Evolutionary conservation across 768 basidiomycete genomes (phyloP), one percentile per base, ranked within the genome.

Genomic region (Mycena venus): DNA sequence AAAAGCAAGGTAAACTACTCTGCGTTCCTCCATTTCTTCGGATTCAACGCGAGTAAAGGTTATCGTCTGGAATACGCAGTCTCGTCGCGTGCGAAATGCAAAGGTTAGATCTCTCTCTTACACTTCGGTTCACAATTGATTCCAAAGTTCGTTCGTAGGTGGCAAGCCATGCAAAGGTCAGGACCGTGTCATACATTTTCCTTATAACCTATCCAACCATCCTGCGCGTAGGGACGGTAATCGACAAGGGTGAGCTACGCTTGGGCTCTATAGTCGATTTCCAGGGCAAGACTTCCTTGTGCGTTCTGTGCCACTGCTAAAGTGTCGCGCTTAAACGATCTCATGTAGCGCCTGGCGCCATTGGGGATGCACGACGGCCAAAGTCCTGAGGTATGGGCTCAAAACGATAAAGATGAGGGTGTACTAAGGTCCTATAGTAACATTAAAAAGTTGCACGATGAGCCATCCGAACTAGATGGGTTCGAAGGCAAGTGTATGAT

Each of bases 31-130:
- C n/a, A n/a, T n/a, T n/a, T n/a, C n/a, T n/a, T n/a, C n/a, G n/a
- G n/a, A n/a, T n/a, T n/a, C n/a, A n/a, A n/a, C n/a, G n/a, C n/a
- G n/a, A n/a, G n/a, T n/a, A 21, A 10, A 1, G 92, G 92, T 73
- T 96, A 96, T 85, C 91, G 95, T 77, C 85, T 96, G 49, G 95
- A 96, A 83, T 95, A 95, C 83, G 91, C 95, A 63, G 72, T 84
- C 55, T 91, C 90, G 69, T 87, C 84, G 72, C 88, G 94, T 71
- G 87, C 94, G 40, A 94, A 94, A 85, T 96, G 94, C 85, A 95
- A 94, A 87, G 95, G 94, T 93, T 73, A 11, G 72, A 25, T n/a
- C 10, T 63, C 87, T 82, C 60, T 60, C 23, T 74, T 78, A 75
- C 78, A 64, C 76, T 66, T 67, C 55, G n/a, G 14, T 38, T 70